These are phyloP conservation scores for Gossypioides kirkii DNA, from an alignment of 345 rosid species.

Conservation along the genomic window DNA sequence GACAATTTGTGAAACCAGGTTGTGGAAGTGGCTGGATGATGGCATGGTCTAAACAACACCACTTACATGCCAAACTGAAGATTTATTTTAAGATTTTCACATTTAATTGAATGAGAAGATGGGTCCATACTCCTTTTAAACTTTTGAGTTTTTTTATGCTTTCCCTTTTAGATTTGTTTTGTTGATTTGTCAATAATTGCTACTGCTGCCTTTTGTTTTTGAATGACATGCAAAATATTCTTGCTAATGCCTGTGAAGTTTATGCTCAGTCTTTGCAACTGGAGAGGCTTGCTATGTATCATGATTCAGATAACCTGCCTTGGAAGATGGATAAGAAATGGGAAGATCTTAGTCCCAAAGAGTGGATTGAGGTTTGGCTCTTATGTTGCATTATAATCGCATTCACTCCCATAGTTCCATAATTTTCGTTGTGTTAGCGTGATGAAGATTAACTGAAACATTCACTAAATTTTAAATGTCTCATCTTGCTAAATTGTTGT, in stretches of 20 bases:
- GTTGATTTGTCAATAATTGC: neutral
- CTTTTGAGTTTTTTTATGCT: neutral
- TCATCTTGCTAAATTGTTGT: constrained; percentile 9
- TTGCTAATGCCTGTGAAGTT: constrained; percentile 23
- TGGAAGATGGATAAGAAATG: constrained; percentile 84
- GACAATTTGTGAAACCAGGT: neutral
- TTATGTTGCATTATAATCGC: constrained; percentile 9
- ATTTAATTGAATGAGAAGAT: neutral
- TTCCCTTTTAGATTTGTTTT: neutral
- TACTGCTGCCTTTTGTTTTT: constrained; percentile 16
- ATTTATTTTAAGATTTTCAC: neutral
- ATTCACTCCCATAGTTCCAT: neutral
- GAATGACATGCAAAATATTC: constrained; percentile 4
- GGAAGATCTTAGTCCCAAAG: constrained; percentile 84
- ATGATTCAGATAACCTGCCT: constrained; percentile 73
- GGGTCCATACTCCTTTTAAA: neutral
- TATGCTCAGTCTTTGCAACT: constrained; percentile 80
- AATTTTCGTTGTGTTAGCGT: neutral
- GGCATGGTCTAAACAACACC: constrained; percentile 5
- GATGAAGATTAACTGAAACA: constrained; percentile 7
- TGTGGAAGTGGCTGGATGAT: neutral
- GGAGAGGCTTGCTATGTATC: constrained; percentile 92
- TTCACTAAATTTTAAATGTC: neutral
- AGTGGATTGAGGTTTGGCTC: constrained; percentile 89
- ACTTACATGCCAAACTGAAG: neutral